A percentile compares a stretch with the other conserved stretches of the same genome.
Conservation (phyloP, 441 rosid species). For the Capsella rubella region DNA sequence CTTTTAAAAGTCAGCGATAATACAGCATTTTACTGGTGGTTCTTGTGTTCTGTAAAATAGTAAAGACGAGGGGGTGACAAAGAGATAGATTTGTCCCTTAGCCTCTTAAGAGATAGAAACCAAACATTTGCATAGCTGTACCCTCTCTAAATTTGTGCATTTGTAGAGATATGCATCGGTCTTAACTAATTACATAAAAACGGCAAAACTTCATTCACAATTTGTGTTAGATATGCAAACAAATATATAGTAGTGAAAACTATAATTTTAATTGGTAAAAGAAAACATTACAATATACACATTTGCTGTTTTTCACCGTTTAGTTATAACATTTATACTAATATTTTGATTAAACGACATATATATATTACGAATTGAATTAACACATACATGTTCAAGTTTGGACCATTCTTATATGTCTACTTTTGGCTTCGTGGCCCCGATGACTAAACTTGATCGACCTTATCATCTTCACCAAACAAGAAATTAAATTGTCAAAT, state of each 20-base stretch:
- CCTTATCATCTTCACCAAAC: conserved; percentile 39
- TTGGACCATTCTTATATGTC: conserved; percentile 5
- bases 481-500: conserved; percentile 19
- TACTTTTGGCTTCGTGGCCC: conserved; percentile 21
- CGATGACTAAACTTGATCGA: conserved; percentile 26
- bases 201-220: neutral
- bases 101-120: neutral
- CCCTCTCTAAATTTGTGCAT: neutral
- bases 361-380: neutral
- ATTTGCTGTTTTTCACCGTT: neutral
- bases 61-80: neutral
- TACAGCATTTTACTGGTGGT: too few relatives aligned
- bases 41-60: neutral
- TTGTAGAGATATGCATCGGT: neutral
- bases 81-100: neutral
- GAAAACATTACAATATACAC: neutral
- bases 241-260: neutral
- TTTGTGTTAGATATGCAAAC: neutral
- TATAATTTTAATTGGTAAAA: neutral
- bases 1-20: neutral
- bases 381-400: neutral
- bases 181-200: neutral
- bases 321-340: neutral
- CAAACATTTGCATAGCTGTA: conserved; percentile 1
- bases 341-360: neutral